A percentile compares a stretch with the other conserved stretches of the same genome.
Conservation (phyloP, 768 basidiomycete genomes). For the Filobasidium wieringae region DNA sequence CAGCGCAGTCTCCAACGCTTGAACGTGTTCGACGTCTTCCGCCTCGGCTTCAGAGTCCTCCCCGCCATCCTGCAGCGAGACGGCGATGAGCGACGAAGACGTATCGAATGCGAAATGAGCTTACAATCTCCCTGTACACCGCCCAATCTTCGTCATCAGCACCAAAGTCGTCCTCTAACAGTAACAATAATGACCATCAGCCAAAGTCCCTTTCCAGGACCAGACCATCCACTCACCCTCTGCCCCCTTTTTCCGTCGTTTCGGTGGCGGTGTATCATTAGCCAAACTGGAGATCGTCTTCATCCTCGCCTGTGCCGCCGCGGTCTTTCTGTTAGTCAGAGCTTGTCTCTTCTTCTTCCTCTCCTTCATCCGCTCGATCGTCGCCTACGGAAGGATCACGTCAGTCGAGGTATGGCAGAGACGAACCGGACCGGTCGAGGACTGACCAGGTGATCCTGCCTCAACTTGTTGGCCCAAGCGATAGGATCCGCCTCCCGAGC, state of each 20-base stretch:
- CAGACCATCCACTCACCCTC: slow-evolving; percentile 48
- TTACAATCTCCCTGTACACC: slow-evolving; percentile 90
- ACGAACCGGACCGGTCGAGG: neutral
- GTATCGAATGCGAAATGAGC: too few species aligned
- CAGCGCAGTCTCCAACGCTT: slow-evolving; percentile 64
- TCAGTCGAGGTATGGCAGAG: neutral
- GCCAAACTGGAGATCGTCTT: slow-evolving; percentile 88
- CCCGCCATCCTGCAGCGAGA: slow-evolving; percentile 33
- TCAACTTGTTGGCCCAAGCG: slow-evolving; percentile 62
- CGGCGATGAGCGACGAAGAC: too few species aligned
- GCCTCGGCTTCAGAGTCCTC: slow-evolving; percentile 77
- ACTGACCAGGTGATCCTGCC: slow-evolving; percentile 68
- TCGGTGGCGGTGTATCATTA: slow-evolving; percentile 59
- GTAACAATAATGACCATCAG: neutral
- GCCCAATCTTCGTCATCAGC: slow-evolving; percentile 93
- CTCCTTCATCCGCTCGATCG: slow-evolving; percentile 77
- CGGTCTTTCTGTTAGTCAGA: slow-evolving; percentile 79
- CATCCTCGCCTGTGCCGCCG: slow-evolving; percentile 90
- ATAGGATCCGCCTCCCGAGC: slow-evolving; percentile 59
- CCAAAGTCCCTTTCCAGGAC: neutral
- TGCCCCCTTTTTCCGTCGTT: slow-evolving; percentile 65
- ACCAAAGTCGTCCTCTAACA: slow-evolving; percentile 73
- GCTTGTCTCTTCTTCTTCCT: slow-evolving; percentile 67
- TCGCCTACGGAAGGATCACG: slow-evolving; percentile 43
- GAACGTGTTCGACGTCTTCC: slow-evolving; percentile 61